These are phyloP conservation scores for Mycogone perniciosa DNA, from an alignment of 2,329 filamentous ascomycete genomes.

Conservation along the genomic window DNA sequence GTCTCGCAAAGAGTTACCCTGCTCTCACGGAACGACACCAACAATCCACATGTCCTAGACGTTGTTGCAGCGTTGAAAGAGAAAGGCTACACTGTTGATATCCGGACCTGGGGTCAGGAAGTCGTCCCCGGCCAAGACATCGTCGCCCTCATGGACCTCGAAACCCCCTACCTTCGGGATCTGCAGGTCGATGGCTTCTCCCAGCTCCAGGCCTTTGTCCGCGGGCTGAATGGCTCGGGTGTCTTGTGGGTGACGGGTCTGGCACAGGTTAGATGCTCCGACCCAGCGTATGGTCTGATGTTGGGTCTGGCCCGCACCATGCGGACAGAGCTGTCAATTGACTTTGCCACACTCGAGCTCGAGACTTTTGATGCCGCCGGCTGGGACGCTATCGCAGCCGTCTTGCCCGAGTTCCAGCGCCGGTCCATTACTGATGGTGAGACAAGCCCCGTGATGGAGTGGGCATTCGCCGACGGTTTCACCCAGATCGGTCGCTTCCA, in stretches of 20 bases:
- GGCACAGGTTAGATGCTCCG: background rate
- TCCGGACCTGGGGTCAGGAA: background rate
- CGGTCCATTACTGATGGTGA: background rate
- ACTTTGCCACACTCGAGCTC: slow-evolving; percentile 1
- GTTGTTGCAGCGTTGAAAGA: background rate
- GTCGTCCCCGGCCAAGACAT: slow-evolving; percentile 2
- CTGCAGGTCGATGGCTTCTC: background rate
- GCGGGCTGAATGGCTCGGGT: background rate
- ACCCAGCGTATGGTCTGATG: slow-evolving; percentile 4
- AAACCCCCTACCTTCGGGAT: background rate
- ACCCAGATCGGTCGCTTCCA: background rate
- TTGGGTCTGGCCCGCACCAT: slow-evolving; percentile 20
- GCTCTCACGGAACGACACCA: background rate
- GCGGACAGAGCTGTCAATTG: slow-evolving; percentile 15
- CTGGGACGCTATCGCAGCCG: background rate
- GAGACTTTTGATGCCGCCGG: background rate
- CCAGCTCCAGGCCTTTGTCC: background rate
- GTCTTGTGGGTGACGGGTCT: slow-evolving; percentile 19
- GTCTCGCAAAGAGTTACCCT: background rate
- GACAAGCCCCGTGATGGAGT: background rate
- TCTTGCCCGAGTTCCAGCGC: background rate
- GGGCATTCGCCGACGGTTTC: background rate
- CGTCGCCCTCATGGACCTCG: slow-evolving; percentile 7
- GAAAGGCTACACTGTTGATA: slow-evolving; percentile 1
- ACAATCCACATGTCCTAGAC: background rate